These are phyloP conservation scores for Melampsora americana DNA, from an alignment of 1,284 basidiomycete species.

Conservation along the genomic window DNA sequence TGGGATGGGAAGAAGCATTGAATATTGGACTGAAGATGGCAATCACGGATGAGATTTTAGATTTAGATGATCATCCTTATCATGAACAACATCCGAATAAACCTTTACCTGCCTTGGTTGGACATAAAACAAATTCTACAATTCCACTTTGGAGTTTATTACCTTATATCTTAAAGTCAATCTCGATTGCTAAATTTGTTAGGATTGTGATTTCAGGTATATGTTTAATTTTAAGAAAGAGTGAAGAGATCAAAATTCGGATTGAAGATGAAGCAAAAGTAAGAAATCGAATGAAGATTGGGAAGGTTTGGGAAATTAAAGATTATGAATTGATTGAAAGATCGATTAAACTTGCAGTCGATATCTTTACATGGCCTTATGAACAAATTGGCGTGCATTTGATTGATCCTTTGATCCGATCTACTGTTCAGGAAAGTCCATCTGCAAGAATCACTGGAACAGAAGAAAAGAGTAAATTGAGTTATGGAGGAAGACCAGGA, in stretches of 20 bases:
- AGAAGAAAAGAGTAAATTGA: not conserved
- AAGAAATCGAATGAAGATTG: not conserved
- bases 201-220: constrained; percentile 7
- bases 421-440: not conserved
- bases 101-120: not conserved
- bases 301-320: constrained; percentile 12
- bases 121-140: not conserved
- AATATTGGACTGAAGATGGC: constrained; percentile 5
- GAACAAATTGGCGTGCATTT: not conserved
- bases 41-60: not conserved
- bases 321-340: constrained; percentile 19
- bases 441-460: not conserved
- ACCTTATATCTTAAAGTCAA: constrained; percentile 1
- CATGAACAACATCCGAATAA: not conserved
- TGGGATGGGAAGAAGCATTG: constrained; percentile 12
- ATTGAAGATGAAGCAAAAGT: not conserved
- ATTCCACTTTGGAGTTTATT: constrained; percentile 36
- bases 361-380: constrained; percentile 28
- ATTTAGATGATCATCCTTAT: constrained; percentile 6
- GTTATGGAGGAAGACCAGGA: not conserved
- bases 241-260: not conserved
- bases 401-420: not conserved
- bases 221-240: not conserved
- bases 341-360: constrained; percentile 11
- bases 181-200: constrained; percentile 19